Base-by-base conservation (phyloP, 108 stramenopile species). In the Nitzschia putrida region DNA sequence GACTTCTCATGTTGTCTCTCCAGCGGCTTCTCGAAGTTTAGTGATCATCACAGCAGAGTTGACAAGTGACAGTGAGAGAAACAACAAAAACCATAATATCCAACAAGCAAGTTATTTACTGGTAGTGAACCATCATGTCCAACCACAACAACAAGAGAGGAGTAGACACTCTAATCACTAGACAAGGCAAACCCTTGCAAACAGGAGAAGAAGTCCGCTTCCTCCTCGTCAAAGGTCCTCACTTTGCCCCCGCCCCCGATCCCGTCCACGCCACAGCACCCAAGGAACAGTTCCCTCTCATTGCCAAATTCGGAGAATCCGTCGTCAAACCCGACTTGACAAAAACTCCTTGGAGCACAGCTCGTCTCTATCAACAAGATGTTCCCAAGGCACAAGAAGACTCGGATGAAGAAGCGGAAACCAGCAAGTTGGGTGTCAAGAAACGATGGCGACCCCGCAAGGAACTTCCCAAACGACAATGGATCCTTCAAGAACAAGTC, bases 331-430 rank as follows among this genome's bases (percentile, higher is more conserved):
- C 89, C 0, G 65, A 89, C 54, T 89, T 89, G 44, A 23, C 45
- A 24, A 61, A 59, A 52, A 40, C 61, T 10, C 71, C 61, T 21
- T 84, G 85, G 87, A 73, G 72, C 38, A 70, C 70, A 22, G 87
- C 77, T 21, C 72, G 89, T 58, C 72, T 93, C 71, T 89, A 87
- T 66, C 87, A 90, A 68, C 85, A 90, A 70, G 92, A 93, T 64
- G 79, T 90, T 44, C 89, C 89, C 16, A 86, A 86, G 79, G 84
- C 85, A 49, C 71, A 83, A 72, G 90, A 78, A 20, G 79, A 84
- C 68, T 67, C 69, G 20, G 72, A 76, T 54, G 69, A 92, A 73
- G 88, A 88, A 54, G 87, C 83, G 23, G 79, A 79, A 21, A 83
- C 80, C 11, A 72, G 63, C 41, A 61, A 63, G 13, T 57, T 68